Base-by-base conservation (phyloP, 306 rosid species). In the Rosa chinensis region DNA sequence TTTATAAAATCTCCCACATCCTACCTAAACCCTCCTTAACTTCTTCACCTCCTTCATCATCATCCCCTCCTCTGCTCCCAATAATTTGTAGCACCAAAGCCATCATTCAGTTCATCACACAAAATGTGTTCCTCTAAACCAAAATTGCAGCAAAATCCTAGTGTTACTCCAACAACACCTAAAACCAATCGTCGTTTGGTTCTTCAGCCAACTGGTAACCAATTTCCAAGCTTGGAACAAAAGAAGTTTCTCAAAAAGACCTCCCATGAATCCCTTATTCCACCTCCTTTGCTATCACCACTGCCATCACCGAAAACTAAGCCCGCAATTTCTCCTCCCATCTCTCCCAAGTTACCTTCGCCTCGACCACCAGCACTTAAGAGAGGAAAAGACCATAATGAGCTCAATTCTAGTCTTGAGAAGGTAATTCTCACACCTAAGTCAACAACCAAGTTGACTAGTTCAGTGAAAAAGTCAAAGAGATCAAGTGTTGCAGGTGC, bases 261-360 rank as follows among this genome's bases (percentile, higher is more conserved):
- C 72, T 55, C 53, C 48, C 70, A 66, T 59, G 72, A 77, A 35
- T 42, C 78, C 49, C 70, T 64, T 5, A 20, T 20, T 42, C 45
- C 75, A 25, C 58, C 76, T 43, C 61, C 79, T 53, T 28, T 37
- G 4, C 67, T 77, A 40, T 64, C 72, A 68, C 74, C 83, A 49
- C 40, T 73, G 5, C 74, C 78, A 40, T 11, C 66, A 55, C 14
- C 62, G 8, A 80, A 67, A 80, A 67, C 71, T 35, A 80, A 75
- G 75, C 28, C 80, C 21, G 32, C 44, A 32, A 8, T 68, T 48
- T 81, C 84, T 37, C 84, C 84, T 49, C 85, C 85, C 7, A 70
- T 64, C 43, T 82, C 85, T 64, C 85, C 85, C 82, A 82, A 82
- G 79, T 1, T 64, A 28, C 82, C 82, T 17, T 82, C 85, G 2